These are phyloP conservation scores for Xylariaceae sp. DNA, from an alignment of 2,329 filamentous ascomycete genomes.

Conservation along the genomic window DNA sequence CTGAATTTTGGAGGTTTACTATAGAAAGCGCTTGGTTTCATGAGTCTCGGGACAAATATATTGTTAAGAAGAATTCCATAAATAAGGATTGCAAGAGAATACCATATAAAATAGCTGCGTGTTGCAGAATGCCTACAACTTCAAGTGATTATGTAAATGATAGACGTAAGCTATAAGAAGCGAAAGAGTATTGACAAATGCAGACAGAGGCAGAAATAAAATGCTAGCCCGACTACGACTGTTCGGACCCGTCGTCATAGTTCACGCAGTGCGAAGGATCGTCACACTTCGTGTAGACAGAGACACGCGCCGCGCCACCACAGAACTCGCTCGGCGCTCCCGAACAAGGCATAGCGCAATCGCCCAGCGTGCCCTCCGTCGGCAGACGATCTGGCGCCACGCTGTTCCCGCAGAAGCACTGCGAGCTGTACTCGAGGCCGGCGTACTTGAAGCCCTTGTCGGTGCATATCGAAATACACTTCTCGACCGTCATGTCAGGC, in stretches of 20 bases:
- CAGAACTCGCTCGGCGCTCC: conserved; percentile 47
- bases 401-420: conserved; percentile 41
- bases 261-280: conserved; percentile 36
- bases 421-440: conserved; percentile 35
- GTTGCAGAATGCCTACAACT: no score
- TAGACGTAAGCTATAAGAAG: no score
- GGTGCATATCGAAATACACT: conserved; percentile 33
- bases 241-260: conserved; percentile 10
- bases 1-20: no score
- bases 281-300: conserved; percentile 46
- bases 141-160: no score
- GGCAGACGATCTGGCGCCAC: conserved; percentile 43
- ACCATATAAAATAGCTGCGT: no score
- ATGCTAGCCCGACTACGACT: conserved; percentile 1
- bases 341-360: conserved; percentile 49
- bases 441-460: conserved; percentile 30
- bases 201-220: no score
- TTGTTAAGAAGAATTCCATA: no score
- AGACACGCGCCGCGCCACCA: conserved; percentile 45
- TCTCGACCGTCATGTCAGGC: conserved; percentile 38
- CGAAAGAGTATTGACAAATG: no score
- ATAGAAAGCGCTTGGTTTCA: no score
- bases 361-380: conserved; percentile 49
- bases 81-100: no score
- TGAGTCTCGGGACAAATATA: no score